Base-by-base conservation (phyloP, 1,284 basidiomycete species). In the Anthracocystis setariae region DNA sequence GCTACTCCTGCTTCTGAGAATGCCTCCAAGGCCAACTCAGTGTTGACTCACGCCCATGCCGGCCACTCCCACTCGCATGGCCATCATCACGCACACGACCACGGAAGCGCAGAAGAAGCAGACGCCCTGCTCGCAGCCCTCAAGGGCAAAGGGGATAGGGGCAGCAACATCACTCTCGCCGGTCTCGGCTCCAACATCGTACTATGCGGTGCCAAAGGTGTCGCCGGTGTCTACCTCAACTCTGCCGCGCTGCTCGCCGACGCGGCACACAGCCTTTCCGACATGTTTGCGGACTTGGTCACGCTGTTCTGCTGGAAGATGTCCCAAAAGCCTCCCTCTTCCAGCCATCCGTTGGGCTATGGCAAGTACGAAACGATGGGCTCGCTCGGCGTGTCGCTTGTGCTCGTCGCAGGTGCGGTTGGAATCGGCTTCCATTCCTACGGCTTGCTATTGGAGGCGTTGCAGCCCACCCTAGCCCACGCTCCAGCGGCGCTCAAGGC, bases 391-490 rank as follows among this genome's bases (percentile, higher is more conserved):
- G 90, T 95, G 48, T 91, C 91, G 10, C 84, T 94, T 44, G 87
- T 95, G 49, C 87, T 95, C 46, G 84, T 88, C 9, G 86, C 91
- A 7, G 94, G 94, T 35, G 93, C 93, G 0, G 86, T 95, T 17
- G 94, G 93, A 35, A 94, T 98, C 59, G 94, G 84, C 46, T 87
- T 94, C 73, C 95, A 98, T 85, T 94, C 93, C 2, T 94, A 93
- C 83, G 88, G 90, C 69, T 87, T 93, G 47, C 86, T 94, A 49
- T 82, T 91, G 38, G 86, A 90, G 35, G 87, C 89, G 8, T 86
- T 94, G 39, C 83, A 86, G 43, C 80, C 78, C 3, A 75, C 61
- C 5, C 35, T 81, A n/a, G 50, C 54, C 49, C 51, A 73, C 46
- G 79, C 90, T 15, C 90, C 90, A 51, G 87, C 88, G 27, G 78